Base-by-base conservation (phyloP, 2,329 filamentous ascomycete genomes). In the Phaeosphaeriaceae sp. region DNA sequence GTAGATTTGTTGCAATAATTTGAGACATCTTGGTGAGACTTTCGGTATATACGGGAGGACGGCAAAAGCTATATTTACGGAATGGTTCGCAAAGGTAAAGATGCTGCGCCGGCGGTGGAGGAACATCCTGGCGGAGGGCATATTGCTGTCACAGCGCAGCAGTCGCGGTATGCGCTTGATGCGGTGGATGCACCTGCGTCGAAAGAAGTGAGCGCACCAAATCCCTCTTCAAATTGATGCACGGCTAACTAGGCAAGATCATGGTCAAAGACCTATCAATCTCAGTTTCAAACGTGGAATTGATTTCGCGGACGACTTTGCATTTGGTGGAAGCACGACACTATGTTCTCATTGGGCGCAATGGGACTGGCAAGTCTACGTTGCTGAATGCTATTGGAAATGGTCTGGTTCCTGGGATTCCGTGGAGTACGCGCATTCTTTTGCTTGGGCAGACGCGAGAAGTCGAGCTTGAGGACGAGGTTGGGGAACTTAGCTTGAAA, bases 341-440 rank as follows among this genome's bases (percentile, higher is more conserved):
- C 52, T 95, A 95, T 77, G 90, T 89, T 0, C 77, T 95, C 1
- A 79, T 93, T 16, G 91, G 90, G 0, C 81, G 89, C 6, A 95
- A 95, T 72, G 90, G 90, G 0, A 88, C 86, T 2, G 91, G 90
- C 5, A 95, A 95, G 67, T 92, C 89, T 3, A 93, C 89, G 0
- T 74, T 93, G 6, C 76, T 94, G 13, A 84, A 84, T 63, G 89
- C 90, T 1, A 86, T 95, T 58, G 87, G 86, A 4, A 86, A 91
- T 53, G 90, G 90, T 62, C 79, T 92, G 28, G 88, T 95, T 13
- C 89, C 90, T 0, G 90, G 89, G 0, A 73, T 74, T 7, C 69
- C 71, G 5, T 71, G 64, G 66, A 72, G 67, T 42, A 66, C 69
- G 7, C 54, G 58, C 2, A 69, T 75, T 16, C 46, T 75, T 6